Base-by-base conservation (phyloP, 441 rosid species). In the Brassica balearica region DNA sequence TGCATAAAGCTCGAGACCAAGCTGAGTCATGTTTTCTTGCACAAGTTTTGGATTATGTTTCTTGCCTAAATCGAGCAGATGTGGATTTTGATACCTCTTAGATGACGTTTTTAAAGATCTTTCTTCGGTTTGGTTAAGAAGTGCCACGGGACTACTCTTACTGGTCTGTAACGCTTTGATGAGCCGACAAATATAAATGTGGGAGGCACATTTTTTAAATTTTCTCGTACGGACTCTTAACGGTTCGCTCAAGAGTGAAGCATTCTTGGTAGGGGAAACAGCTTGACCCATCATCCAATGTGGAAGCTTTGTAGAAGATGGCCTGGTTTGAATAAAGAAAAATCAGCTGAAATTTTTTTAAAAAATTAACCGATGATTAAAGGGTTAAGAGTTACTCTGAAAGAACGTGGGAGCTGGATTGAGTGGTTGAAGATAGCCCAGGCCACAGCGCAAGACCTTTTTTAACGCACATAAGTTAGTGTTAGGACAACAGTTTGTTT, bases 221-320 rank as follows among this genome's bases (percentile, higher is more conserved):
- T 62, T 82, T 14, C 73, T 76, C 41, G 92, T 94, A 88, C 85
- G 82, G 32, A 80, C 78, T 65, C 76, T 80, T 12, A 86, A 84
- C 36, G 78, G 70, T 65, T 82, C 76, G 69, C 69, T 77, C 75
- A 63, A 71, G 12, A 73, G 8, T 32, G 87, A 81, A 79, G 74
- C 32, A 6, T 78, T 81, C 73, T 74, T 85, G 66, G 79, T 53
- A 69, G 80, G 64, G 64, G 76, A 76, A 19, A 61, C 15, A 56
- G 82, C 73, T 66, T 88, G 82, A 53, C 81, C 85, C 85, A 92
- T 82, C 92, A 92, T 82, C 92, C 96, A 88, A 68, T 86, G 73
- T 19, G 93, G 94, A 75, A 82, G 46, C 77, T 84, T 88, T 59
- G 82, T 72, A 12, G 86, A 77, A 22, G 51, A 27, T 27, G 32